Conservation (phyloP, 2,329 filamentous ascomycete species). For the Colletotrichum falcatum region DNA sequence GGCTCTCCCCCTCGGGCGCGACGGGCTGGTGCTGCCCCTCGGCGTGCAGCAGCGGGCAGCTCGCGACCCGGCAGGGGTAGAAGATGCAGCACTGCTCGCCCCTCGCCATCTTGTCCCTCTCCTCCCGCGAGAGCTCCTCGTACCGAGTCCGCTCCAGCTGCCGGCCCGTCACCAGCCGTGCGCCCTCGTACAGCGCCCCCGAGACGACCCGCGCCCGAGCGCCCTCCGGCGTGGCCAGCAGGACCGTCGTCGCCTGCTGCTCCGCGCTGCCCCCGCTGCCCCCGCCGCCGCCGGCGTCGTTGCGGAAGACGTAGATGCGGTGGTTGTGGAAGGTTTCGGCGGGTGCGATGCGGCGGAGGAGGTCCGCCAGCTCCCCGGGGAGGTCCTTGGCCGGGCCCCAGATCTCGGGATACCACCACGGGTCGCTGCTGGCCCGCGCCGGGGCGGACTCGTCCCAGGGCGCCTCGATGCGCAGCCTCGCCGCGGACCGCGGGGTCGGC, state of each 20-base stretch:
- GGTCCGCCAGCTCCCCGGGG: neutral
- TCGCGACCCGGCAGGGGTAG: slow-evolving; percentile 2
- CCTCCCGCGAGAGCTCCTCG: neutral
- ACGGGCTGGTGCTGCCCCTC: slow-evolving; percentile 6
- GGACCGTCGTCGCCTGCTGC: neutral
- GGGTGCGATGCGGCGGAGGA: neutral
- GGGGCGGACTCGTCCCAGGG: neutral
- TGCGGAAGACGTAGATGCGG: neutral
- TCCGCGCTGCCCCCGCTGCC: neutral
- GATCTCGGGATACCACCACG: slow-evolving; percentile 15
- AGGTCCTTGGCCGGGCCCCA: slow-evolving; percentile 7
- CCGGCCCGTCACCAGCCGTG: neutral
- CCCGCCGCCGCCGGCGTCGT: neutral
- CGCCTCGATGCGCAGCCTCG: neutral
- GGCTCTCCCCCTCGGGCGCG: neutral
- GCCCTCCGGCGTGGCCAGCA: neutral
- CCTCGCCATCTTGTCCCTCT: neutral
- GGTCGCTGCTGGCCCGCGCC: neutral
- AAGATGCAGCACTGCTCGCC: slow-evolving; percentile 11
- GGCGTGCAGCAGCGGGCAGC: slow-evolving; percentile 2
- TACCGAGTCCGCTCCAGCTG: neutral
- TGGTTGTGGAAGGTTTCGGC: neutral
- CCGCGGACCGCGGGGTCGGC: neutral
- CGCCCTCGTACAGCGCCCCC: neutral
- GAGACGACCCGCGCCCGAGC: neutral